A percentile compares a stretch with the other conserved stretches of the same genome.
These are phyloP conservation scores for Mercurialis annua DNA, from an alignment of 345 rosid genomes.

Conservation along the genomic window DNA sequence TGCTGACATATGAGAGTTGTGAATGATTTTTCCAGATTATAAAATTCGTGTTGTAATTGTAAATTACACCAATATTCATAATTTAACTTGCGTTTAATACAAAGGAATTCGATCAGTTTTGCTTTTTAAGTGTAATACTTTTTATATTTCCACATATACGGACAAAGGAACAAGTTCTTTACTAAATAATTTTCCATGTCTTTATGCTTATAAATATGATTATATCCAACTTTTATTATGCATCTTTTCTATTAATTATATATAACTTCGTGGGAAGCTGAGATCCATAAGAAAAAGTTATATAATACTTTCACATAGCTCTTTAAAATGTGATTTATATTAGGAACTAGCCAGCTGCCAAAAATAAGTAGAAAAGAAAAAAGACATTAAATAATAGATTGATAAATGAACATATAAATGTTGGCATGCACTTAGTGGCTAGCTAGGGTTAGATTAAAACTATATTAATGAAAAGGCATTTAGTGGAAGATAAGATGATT, in stretches of 20 bases:
- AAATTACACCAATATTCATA: neutral
- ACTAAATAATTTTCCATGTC: no score
- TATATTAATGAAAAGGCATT: neutral
- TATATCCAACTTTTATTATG: neutral
- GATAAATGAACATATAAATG: neutral
- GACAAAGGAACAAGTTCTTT: slow-evolving; percentile 1
- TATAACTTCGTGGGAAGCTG: neutral
- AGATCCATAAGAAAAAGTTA: neutral
- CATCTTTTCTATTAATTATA: neutral
- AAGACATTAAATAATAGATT: neutral
- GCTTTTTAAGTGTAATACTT: neutral
- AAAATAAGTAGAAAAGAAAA: neutral
- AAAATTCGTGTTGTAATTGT: no score
- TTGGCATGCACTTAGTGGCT: slow-evolving; percentile 11
- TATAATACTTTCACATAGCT: no score
- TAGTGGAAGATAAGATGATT: slow-evolving; percentile 8
- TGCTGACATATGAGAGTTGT: no score
- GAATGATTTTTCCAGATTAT: neutral
- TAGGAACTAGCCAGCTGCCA: neutral
- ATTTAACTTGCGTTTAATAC: neutral
- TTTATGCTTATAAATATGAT: neutral
- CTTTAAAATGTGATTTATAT: no score
- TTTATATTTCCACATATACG: neutral
- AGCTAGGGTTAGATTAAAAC: neutral
- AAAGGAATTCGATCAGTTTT: neutral